Evolutionary conservation across 106 monocot species (phyloP).

Genomic region (Cymbidium sinense): DNA sequence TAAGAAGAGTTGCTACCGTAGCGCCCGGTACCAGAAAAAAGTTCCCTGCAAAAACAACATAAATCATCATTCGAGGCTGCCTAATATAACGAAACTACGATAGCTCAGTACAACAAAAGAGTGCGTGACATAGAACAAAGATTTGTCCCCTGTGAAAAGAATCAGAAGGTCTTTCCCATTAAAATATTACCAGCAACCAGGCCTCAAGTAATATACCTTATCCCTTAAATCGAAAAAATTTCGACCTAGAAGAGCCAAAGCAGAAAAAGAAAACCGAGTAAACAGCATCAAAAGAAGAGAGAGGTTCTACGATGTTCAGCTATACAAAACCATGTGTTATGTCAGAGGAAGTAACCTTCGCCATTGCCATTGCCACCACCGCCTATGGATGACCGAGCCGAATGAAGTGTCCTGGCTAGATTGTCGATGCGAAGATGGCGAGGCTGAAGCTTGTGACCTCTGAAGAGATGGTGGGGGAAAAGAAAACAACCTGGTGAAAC

Average conservation of each 20-base stretch:
- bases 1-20: slow-evolving; percentile 73
- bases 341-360: not conserved
- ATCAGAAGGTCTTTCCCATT: not conserved
- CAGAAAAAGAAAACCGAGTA: not conserved
- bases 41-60: slow-evolving; percentile 28
- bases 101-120: not conserved
- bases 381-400: slow-evolving; percentile 30
- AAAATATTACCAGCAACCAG: not conserved
- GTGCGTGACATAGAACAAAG: not conserved
- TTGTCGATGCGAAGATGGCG: slow-evolving; percentile 11
- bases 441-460: not conserved
- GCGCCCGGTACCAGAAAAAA: slow-evolving; percentile 76
- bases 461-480: slow-evolving; percentile 17
- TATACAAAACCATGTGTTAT: not conserved
- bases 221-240: not conserved
- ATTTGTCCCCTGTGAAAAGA: not conserved
- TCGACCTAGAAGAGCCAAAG: not conserved
- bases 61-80: not conserved
- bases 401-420: slow-evolving; percentile 24
- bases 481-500: slow-evolving; percentile 34
- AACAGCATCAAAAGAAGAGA: not conserved
- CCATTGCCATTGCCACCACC: slow-evolving; percentile 31
- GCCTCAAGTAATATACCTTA: not conserved
- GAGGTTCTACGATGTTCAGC: not conserved
- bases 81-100: not conserved